phyloP scores from a whole-genome alignment of 2,329 filamentous ascomycete species.

The Graphilbum ipis-grandicollis region DNA sequence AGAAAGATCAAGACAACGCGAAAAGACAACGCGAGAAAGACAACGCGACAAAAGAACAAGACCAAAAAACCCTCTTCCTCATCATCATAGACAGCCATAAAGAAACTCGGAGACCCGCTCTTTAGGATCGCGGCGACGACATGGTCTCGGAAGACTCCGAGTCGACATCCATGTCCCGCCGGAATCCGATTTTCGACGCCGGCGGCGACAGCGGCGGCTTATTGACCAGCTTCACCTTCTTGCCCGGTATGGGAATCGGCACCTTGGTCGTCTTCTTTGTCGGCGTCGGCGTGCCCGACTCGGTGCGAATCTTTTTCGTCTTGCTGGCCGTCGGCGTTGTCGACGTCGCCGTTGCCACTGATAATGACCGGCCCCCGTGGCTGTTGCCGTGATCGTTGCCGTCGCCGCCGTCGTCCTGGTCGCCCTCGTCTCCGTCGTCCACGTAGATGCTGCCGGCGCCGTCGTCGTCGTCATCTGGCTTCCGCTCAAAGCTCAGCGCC shows the following conservation, averaged over 20 bases:
- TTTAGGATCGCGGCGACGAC: constrained; percentile 30
- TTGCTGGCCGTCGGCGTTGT: constrained; percentile 1
- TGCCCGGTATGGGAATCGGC: constrained; percentile 22
- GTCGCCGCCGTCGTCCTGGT: constrained; percentile 3
- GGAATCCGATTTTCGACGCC: constrained; percentile 30
- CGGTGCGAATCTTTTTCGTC: constrained; percentile 6
- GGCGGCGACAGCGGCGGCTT: constrained; percentile 27
- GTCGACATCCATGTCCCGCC: constrained; percentile 25
- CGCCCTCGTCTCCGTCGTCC: background rate
- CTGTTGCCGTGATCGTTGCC: constrained; percentile 7
- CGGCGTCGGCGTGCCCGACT: constrained; percentile 19
- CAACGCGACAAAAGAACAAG: too few relatives aligned
- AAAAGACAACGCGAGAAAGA: background rate
- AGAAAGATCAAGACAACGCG: too few relatives aligned
- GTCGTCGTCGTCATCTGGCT: constrained; percentile 9
- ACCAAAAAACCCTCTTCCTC: too few relatives aligned
- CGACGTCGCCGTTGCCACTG: constrained; percentile 2
- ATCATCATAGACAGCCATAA: too few relatives aligned
- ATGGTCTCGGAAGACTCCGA: constrained; percentile 39
- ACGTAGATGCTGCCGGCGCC: background rate
- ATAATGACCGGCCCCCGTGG: constrained; percentile 2
- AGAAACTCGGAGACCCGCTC: background rate
- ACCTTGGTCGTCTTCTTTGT: constrained; percentile 26
- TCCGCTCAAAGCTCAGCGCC: constrained; percentile 31
- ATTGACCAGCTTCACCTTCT: constrained; percentile 24